phyloP scores from a whole-genome alignment of 2,329 filamentous ascomycete genomes.

The Sclerotinia sclerotiorum region DNA sequence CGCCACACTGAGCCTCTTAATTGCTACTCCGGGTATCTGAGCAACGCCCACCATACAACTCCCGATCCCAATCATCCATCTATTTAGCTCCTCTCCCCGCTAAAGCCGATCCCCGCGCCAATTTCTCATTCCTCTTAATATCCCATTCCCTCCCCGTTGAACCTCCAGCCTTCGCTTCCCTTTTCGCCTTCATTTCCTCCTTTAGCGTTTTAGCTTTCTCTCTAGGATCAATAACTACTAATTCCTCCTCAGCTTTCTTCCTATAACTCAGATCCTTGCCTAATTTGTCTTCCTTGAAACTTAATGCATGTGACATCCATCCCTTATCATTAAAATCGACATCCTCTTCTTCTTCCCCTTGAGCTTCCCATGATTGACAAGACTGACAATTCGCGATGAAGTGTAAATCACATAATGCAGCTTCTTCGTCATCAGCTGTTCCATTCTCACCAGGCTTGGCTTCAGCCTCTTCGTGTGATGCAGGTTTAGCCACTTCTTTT shows the following conservation, averaged over 20 bases:
- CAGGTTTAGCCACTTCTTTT: constrained; percentile 40
- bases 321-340: constrained; percentile 62
- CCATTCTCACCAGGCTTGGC: constrained; percentile 31
- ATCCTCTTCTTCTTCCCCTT: constrained; percentile 48
- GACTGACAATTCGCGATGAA: constrained; percentile 96
- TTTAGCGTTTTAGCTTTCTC: constrained; percentile 75
- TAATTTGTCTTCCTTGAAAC: constrained; percentile 83
- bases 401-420: constrained; percentile 82
- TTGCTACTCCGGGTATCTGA: no score
- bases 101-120: constrained; percentile 54
- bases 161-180: constrained; percentile 51
- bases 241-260: constrained; percentile 84
- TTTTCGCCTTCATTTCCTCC: constrained; percentile 60
- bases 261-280: constrained; percentile 91
- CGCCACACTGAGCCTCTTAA: no score
- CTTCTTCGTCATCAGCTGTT: constrained; percentile 62
- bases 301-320: constrained; percentile 85
- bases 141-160: constrained; percentile 58
- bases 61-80: constrained; percentile 5
- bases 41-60: background rate
- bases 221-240: constrained; percentile 89
- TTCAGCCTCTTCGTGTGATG: constrained; percentile 29
- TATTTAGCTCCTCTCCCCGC: constrained; percentile 58
- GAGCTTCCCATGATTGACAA: constrained; percentile 75
- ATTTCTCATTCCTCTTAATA: constrained; percentile 56